A percentile compares a stretch with the other conserved stretches of the same genome.
These are phyloP conservation scores for Pelagophyceae sp. DNA, from an alignment of 352 stramenopile genomes.

Conservation along the genomic window DNA sequence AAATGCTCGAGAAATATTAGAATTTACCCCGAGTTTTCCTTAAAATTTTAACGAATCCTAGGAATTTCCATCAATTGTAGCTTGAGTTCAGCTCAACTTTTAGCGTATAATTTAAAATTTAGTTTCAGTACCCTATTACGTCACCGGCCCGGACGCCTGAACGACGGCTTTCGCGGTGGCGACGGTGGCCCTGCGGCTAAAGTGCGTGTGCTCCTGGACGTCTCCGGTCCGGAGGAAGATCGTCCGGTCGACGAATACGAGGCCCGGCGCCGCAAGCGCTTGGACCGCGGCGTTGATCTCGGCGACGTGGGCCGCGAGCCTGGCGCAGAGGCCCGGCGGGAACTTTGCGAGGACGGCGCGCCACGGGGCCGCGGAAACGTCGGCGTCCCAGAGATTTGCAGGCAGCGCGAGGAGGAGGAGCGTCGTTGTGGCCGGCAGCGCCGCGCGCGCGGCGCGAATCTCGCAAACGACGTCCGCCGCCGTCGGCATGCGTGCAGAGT, in stretches of 20 bases:
- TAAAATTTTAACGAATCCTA: no score
- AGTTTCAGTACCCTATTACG: no score
- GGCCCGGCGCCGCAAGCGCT: not conserved
- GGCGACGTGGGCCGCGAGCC: not conserved
- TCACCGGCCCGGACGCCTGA: no score
- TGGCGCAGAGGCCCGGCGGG: not conserved
- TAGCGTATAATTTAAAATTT: no score
- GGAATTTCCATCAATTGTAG: no score
- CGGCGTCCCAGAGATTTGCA: not conserved
- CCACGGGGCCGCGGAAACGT: not conserved
- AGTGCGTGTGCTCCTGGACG: slow-evolving; percentile 7
- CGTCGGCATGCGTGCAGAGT: not conserved
- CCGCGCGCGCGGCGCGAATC: not conserved
- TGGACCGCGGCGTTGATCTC: not conserved
- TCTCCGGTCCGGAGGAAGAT: not conserved
- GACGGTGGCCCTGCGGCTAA: not conserved
- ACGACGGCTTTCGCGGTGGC: not conserved
- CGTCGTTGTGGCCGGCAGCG: not conserved
- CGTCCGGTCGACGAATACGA: not conserved
- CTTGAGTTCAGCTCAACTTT: no score
- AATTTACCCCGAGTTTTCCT: no score
- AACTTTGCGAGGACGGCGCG: not conserved
- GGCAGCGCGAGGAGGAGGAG: not conserved
- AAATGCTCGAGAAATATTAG: no score
- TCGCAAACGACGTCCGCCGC: not conserved